Conservation (phyloP, 345 rosid genomes). For the Gossypium australe region DNA sequence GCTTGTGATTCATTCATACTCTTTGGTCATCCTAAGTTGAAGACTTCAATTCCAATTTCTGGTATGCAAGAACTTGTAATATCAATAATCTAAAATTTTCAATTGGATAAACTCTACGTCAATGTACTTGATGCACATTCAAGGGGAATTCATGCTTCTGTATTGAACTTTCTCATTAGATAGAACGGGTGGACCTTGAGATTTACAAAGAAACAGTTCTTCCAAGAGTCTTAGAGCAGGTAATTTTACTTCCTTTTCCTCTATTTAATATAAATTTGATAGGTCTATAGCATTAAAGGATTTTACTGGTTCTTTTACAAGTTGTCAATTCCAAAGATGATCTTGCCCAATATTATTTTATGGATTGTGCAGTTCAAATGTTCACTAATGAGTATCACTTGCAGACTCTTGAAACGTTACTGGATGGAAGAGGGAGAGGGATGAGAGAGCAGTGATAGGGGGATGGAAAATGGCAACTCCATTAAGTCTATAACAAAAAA, state of each 20-base stretch:
- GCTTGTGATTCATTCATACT: constrained; percentile 87
- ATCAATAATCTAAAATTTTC: constrained; percentile 26
- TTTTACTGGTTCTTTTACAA: constrained; percentile 28
- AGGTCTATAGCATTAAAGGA: not conserved
- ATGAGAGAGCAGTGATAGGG: too few species aligned
- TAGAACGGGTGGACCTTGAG: constrained; percentile 85
- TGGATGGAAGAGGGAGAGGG: constrained; percentile 17
- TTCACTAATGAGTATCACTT: constrained; percentile 90
- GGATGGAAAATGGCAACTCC: too few species aligned
- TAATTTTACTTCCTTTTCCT: constrained; percentile 12
- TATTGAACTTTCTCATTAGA: constrained; percentile 30
- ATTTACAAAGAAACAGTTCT: constrained; percentile 85
- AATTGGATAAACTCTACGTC: constrained; percentile 11
- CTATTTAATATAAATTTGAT: constrained; percentile 6
- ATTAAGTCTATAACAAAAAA: too few species aligned
- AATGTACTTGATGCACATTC: not conserved
- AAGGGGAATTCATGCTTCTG: constrained; percentile 6
- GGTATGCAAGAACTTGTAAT: constrained; percentile 92
- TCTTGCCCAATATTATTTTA: constrained; percentile 82
- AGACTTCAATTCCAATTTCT: constrained; percentile 82
- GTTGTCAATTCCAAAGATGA: constrained; percentile 89
- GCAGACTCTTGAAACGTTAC: constrained; percentile 77
- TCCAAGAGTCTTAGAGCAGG: constrained; percentile 88
- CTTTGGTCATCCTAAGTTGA: constrained; percentile 83
- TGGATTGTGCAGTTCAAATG: constrained; percentile 94